Evolutionary conservation across 441 rosid species (phyloP).

Genomic region (Adansonia grandidieri): DNA sequence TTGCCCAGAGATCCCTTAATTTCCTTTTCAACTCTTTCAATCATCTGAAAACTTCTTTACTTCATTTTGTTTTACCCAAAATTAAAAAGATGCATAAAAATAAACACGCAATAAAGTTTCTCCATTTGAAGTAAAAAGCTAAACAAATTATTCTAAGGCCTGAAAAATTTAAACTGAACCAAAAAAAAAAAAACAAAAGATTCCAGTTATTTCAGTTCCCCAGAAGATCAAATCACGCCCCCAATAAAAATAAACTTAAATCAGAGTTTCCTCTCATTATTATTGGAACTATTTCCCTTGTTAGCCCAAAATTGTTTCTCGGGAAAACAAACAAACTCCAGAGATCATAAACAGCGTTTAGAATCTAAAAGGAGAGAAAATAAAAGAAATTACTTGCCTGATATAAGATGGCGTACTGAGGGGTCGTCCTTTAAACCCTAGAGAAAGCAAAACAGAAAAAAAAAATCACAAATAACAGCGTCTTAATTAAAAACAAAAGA

Average conservation of each 20-base stretch:
- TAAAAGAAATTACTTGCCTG: slow-evolving; percentile 32
- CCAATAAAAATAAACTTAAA: background rate
- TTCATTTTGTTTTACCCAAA: background rate
- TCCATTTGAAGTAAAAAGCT: background rate
- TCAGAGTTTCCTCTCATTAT: background rate
- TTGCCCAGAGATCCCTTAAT: background rate
- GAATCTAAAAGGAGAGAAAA: background rate
- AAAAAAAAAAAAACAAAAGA: background rate
- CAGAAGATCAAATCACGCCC: slow-evolving; percentile 18
- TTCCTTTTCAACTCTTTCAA: background rate
- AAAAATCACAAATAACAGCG: background rate
- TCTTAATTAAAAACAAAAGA: no score
- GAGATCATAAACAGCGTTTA: background rate
- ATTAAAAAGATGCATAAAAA: background rate
- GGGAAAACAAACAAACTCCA: slow-evolving; percentile 21
- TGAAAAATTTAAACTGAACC: background rate
- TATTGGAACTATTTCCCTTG: background rate
- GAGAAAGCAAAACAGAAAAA: background rate
- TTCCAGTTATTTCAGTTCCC: slow-evolving; percentile 15
- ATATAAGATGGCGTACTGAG: background rate
- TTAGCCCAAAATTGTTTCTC: slow-evolving; percentile 13
- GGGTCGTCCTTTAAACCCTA: slow-evolving; percentile 43
- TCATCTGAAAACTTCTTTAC: background rate
- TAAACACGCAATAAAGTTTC: background rate
- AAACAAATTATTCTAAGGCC: background rate